These are phyloP conservation scores for Rhododendron griersonianum DNA, from an alignment of 148 eudicot species.

Conservation along the genomic window DNA sequence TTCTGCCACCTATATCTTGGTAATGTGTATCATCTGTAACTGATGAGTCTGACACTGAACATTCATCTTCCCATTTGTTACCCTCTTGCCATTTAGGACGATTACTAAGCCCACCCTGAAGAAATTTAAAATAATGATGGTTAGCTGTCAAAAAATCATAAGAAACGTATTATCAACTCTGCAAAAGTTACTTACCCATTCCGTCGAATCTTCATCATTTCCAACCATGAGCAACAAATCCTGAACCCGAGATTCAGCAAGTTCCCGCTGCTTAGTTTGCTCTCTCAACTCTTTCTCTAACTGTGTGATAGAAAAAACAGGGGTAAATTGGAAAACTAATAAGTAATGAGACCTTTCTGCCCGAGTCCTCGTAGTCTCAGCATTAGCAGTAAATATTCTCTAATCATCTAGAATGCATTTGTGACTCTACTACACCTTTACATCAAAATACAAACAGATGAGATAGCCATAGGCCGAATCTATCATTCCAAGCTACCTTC, in stretches of 20 bases:
- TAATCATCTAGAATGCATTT: neutral
- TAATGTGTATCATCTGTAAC: conserved; percentile 13
- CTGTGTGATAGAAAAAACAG: conserved; percentile 25
- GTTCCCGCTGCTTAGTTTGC: conserved; percentile 65
- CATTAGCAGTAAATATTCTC: neutral
- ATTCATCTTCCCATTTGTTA: conserved; percentile 47
- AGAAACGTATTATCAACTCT: neutral
- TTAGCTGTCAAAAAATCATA: neutral
- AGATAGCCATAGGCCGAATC: neutral
- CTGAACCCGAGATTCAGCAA: conserved; percentile 66
- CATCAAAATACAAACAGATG: neutral
- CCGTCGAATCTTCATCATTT: conserved; percentile 26
- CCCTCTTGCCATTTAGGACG: conserved; percentile 25
- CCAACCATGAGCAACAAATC: conserved; percentile 45
- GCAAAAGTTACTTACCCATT: conserved; percentile 25
- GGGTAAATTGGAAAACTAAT: neutral
- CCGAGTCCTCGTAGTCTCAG: neutral
- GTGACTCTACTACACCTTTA: neutral
- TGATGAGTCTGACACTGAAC: conserved; percentile 53
- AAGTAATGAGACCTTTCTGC: neutral
- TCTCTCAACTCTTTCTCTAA: conserved; percentile 84
- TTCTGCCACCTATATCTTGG: conserved; percentile 38
- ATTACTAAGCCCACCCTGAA: conserved; percentile 19
- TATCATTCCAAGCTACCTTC: neutral
- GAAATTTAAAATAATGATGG: neutral